Conservation (phyloP, 352 stramenopile genomes). For the Globisporangium radiosum region DNA sequence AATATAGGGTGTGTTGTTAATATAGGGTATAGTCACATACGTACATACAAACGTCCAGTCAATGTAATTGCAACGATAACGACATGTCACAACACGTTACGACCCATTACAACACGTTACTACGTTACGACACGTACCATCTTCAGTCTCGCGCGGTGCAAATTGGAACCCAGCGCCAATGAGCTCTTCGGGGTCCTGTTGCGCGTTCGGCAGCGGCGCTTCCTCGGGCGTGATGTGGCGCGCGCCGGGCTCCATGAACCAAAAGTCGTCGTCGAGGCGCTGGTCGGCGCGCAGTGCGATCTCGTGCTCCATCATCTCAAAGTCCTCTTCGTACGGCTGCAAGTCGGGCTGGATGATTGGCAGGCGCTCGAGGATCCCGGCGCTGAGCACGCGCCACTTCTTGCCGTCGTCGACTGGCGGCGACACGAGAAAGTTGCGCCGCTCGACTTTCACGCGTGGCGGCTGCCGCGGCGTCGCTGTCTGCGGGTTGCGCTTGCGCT, state of each 20-base stretch:
- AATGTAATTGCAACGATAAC: too few relatives aligned
- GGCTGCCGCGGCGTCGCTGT: slow-evolving; percentile 28
- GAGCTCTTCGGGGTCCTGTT: slow-evolving; percentile 59
- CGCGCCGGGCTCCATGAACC: slow-evolving; percentile 75
- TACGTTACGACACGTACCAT: slow-evolving; percentile 13
- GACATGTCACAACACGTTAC: too few relatives aligned
- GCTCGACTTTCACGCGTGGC: slow-evolving; percentile 36
- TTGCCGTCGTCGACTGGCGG: slow-evolving; percentile 63
- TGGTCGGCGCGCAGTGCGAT: slow-evolving; percentile 69
- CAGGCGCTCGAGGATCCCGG: slow-evolving; percentile 65
- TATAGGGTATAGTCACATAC: not conserved
- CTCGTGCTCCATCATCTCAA: slow-evolving; percentile 69
- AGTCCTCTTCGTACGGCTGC: slow-evolving; percentile 70
- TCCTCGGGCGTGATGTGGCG: slow-evolving; percentile 74
- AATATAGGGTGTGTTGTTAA: not conserved
- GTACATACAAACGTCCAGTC: not conserved
- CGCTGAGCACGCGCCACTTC: slow-evolving; percentile 73
- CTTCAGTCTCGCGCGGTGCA: slow-evolving; percentile 72
- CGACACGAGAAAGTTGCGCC: slow-evolving; percentile 54
- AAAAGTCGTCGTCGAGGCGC: slow-evolving; percentile 77
- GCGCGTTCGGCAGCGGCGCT: slow-evolving; percentile 49
- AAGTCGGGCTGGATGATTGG: slow-evolving; percentile 71
- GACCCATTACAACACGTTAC: too few relatives aligned
- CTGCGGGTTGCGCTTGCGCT: slow-evolving; percentile 33
- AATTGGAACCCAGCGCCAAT: slow-evolving; percentile 71